Evolutionary conservation across 805 yeast species (phyloP).

Genomic region (Wickerhamiella slavikovae): DNA sequence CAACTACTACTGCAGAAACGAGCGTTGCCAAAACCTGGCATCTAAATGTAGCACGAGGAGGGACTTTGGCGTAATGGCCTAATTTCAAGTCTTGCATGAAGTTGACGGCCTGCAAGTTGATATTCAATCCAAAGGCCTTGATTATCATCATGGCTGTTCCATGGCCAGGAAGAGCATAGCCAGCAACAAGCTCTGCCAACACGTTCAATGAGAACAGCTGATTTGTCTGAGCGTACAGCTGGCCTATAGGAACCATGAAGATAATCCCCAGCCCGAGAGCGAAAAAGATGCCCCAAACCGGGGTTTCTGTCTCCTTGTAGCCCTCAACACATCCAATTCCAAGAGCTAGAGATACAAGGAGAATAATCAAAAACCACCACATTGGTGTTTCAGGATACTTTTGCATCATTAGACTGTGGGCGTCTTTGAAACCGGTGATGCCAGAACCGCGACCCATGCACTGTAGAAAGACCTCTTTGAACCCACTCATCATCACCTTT

Average conservation of each 20-base stretch:
- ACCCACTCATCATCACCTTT: constrained; percentile 12
- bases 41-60: constrained; percentile 24
- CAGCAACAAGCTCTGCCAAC: constrained; percentile 40
- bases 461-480: constrained; percentile 9
- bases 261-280: constrained; percentile 31
- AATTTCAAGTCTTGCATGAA: constrained; percentile 37
- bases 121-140: constrained; percentile 39
- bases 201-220: constrained; percentile 38
- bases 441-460: constrained; percentile 4
- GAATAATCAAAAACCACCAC: constrained; percentile 26
- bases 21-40: constrained; percentile 22
- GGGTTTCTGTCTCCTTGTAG: constrained; percentile 23
- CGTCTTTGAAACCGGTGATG: constrained; percentile 19
- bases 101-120: constrained; percentile 38
- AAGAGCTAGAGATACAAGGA: constrained; percentile 24
- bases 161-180: constrained; percentile 44
- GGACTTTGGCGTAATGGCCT: constrained; percentile 21
- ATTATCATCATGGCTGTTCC: constrained; percentile 41
- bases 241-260: constrained; percentile 42
- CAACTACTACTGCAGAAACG: constrained; percentile 21
- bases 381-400: constrained; percentile 33
- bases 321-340: constrained; percentile 26
- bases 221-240: constrained; percentile 42
- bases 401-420: constrained; percentile 30
- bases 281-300: constrained; percentile 43